Percentiles rank a stretch among this genome's conserved stretches.
These are phyloP conservation scores for Aspergillus baeticus DNA, from an alignment of 495 filamentous ascomycete genomes.

Conservation along the genomic window DNA sequence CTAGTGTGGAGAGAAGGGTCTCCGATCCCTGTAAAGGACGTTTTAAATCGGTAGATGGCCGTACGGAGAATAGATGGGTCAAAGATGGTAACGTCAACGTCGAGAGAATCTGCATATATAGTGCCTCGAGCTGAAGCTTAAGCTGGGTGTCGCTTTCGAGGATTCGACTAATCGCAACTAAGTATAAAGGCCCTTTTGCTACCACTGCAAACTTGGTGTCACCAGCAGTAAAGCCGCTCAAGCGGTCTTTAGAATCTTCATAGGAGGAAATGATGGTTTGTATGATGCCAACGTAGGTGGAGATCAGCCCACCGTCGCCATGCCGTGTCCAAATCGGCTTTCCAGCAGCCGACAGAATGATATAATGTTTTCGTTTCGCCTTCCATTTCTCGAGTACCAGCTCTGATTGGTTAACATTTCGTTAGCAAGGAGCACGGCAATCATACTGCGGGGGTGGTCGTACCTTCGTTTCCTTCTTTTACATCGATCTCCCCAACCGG, in stretches of 20 bases:
- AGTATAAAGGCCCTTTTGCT: constrained; percentile 80
- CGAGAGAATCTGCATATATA: constrained; percentile 98
- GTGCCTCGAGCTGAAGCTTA: constrained; percentile 80
- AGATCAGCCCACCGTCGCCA: constrained; percentile 84
- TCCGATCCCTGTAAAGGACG: constrained; percentile 95
- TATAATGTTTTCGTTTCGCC: constrained; percentile 89
- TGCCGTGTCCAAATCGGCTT: constrained; percentile 97
- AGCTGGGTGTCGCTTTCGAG: constrained; percentile 89
- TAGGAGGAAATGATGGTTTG: constrained; percentile 99
- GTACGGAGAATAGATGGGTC: constrained; percentile 81
- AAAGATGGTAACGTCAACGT: constrained; percentile 91
- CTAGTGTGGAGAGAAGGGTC: constrained; percentile 82
- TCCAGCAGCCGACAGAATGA: constrained; percentile 94
- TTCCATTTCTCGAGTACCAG: constrained; percentile 72
- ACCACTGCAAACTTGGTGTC: constrained; percentile 80
- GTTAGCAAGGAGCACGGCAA: not conserved
- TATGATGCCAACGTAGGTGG: constrained; percentile 90
- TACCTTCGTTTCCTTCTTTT: constrained; percentile 67
- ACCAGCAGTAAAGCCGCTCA: constrained; percentile 81
- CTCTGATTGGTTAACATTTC: constrained; percentile 39
- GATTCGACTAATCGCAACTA: constrained; percentile 88
- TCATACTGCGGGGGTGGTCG: constrained; percentile 5
- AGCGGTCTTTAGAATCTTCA: constrained; percentile 68
- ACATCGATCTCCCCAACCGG: constrained; percentile 64
- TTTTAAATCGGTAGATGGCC: constrained; percentile 87